Evolutionary conservation across 164 flowering plant genomes (phyloP), one percentile per base, ranked within the genome.

Genomic region (Amborella trichopoda): DNA sequence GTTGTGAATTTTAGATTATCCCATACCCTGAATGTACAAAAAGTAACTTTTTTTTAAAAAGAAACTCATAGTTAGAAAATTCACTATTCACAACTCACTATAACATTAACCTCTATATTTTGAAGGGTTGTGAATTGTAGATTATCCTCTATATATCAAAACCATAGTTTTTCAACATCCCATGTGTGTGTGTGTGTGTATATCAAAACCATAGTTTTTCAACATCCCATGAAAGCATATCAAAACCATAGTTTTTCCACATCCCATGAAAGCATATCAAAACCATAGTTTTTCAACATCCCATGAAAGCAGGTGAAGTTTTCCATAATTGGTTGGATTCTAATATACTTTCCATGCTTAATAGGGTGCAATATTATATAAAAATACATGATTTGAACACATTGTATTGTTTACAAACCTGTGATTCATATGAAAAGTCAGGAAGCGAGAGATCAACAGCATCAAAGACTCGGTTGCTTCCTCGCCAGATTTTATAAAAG

Each of bases 151-250:
- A n/a, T n/a, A 30, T 30, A 6, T 11, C 34, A 30, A 30, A 6
- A 82, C 80, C 36, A 50, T 71, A 54, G 48, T 37, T 73, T 86
- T 83, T 34, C 74, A 51, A 49, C 75, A 58, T 51, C 75, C 76
- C 25, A 95, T 77, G 64, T 86, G 89, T n/a, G n/a, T n/a, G n/a
- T n/a, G n/a, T n/a, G n/a, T n/a, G n/a, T 40, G 70, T 75, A 67
- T 79, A 65, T 96, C 98, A 91, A 41, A 82, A 94, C 40, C 95
- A 94, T 96, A 86, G 76, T 40, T 49, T 30, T 26, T 19, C 40
- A 30, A 30, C 11, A 6, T 8, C 34, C 11, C 8, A 30, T 30
- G 9, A 30, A 14, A 30, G 11, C 8, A 30, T 30, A 6, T 11
- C 34, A 30, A 30, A 6, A 82, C 80, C 36, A 50, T 71, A 54